A percentile compares a stretch with the other conserved stretches of the same genome.
Evolutionary conservation across 192 early-diverging fungal species (phyloP).

Genomic region (Chytriomyces confervae): DNA sequence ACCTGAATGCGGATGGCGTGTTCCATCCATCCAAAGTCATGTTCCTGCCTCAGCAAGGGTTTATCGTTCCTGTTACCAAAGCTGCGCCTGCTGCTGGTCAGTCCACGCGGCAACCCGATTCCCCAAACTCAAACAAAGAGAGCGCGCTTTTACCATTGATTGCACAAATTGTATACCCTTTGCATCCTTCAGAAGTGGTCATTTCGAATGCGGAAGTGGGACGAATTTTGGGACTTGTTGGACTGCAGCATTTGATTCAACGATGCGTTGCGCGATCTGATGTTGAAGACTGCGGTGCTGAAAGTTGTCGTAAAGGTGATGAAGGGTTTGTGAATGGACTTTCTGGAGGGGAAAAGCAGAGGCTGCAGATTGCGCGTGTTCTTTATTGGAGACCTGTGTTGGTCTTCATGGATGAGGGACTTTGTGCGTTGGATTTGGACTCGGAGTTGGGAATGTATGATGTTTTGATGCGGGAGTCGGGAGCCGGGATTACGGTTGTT

Average conservation of each 20-base stretch:
- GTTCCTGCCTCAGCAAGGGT: constrained; percentile 68
- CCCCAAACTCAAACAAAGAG: not conserved
- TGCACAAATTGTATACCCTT: constrained; percentile 86
- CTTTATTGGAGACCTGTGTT: constrained; percentile 71
- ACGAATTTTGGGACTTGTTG: constrained; percentile 77
- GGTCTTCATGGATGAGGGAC: constrained; percentile 60
- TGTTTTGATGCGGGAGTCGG: constrained; percentile 5
- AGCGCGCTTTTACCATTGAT: not conserved
- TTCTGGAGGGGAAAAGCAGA: constrained; percentile 52
- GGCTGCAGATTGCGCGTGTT: constrained; percentile 52
- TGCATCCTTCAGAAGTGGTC: not conserved
- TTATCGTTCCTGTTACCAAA: constrained; percentile 45
- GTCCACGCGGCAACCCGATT: constrained; percentile 6
- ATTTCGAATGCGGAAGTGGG: constrained; percentile 66
- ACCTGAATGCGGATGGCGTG: constrained; percentile 21
- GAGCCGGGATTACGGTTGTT: not conserved
- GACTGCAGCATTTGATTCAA: constrained; percentile 62
- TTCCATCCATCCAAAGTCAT: constrained; percentile 53
- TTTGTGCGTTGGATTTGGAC: constrained; percentile 38
- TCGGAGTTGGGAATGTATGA: constrained; percentile 17
- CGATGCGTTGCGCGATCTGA: constrained; percentile 30
- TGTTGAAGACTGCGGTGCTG: not conserved
- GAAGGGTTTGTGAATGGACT: constrained; percentile 11
- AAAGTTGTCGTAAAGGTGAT: not conserved
- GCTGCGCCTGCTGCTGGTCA: constrained; percentile 72